phyloP scores from a whole-genome alignment of 305 asterid genomes.

The Ajuga reptans region DNA sequence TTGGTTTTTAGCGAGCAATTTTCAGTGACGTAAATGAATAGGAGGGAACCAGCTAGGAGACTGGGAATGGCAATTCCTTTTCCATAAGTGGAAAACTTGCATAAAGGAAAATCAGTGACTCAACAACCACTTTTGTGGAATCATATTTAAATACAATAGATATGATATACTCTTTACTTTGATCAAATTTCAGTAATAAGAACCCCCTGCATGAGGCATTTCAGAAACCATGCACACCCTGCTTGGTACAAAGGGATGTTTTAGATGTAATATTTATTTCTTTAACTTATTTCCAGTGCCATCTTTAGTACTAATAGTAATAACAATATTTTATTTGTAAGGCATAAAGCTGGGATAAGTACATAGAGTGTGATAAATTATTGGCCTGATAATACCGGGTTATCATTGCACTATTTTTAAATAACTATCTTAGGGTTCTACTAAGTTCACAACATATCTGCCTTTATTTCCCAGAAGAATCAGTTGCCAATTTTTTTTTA shows the following conservation, averaged over 20 bases:
- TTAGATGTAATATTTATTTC: background rate
- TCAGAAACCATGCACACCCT: conserved; percentile 7
- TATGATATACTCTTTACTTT: conserved; percentile 14
- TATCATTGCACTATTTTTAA: background rate
- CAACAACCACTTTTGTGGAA: conserved; percentile 35
- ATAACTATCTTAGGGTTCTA: background rate
- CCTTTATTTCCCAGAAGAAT: background rate
- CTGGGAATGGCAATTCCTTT: conserved; percentile 27
- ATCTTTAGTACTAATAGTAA: background rate
- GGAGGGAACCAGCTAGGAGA: conserved; percentile 18
- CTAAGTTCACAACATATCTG: background rate
- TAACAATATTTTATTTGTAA: background rate
- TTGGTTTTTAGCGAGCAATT: conserved; percentile 25
- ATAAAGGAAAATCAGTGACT: conserved; percentile 37
- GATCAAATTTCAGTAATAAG: conserved; percentile 19
- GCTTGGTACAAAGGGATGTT: conserved; percentile 21
- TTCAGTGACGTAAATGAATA: conserved; percentile 27
- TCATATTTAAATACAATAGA: conserved; percentile 23
- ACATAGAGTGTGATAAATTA: background rate
- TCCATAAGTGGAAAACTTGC: conserved; percentile 31
- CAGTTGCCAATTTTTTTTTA: conserved; percentile 3
- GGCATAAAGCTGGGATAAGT: conserved; percentile 7
- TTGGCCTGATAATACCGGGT: conserved; percentile 8
- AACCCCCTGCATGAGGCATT: conserved; percentile 20
- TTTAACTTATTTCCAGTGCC: background rate